Conservation (phyloP, 192 early-diverging fungal species). For the Gamsiella multidivaricata region DNA sequence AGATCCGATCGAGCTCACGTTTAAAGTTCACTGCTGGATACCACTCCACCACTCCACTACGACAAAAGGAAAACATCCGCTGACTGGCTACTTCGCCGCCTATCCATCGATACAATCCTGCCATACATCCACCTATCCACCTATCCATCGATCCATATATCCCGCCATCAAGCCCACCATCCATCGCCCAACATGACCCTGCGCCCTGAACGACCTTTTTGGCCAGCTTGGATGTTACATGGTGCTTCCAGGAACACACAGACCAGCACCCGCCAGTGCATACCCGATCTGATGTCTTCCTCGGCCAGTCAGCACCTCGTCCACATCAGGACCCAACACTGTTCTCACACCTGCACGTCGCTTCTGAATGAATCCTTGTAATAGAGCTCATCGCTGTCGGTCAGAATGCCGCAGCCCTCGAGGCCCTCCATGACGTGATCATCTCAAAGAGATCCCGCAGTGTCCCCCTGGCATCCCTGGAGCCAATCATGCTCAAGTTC, state of each 20-base stretch:
- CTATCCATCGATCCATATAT: conserved; percentile 21
- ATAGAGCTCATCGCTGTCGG: conserved; percentile 86
- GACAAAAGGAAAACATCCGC: not conserved
- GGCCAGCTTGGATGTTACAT: not conserved
- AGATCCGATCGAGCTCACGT: not conserved
- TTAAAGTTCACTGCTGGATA: not conserved
- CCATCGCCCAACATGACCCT: not conserved
- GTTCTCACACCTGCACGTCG: no score
- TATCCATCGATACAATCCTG: conserved; percentile 7
- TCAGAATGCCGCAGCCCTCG: conserved; percentile 85
- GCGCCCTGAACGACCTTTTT: not conserved
- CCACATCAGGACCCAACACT: no score
- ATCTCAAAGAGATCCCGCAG: conserved; percentile 89
- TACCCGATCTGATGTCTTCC: not conserved
- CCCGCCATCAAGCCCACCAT: not conserved
- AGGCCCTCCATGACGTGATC: conserved; percentile 91
- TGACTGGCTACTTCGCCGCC: not conserved
- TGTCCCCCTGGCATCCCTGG: conserved; percentile 80
- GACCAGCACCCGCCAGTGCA: not conserved
- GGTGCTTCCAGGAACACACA: conserved; percentile 3
- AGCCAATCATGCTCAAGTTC: conserved; percentile 95
- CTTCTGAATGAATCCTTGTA: not conserved
- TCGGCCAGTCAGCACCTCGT: no score
- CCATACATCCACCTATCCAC: conserved; percentile 13
- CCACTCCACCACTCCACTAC: not conserved